Evolutionary conservation across 768 basidiomycete genomes (phyloP).

Genomic region (Leccinum uliginosum): DNA sequence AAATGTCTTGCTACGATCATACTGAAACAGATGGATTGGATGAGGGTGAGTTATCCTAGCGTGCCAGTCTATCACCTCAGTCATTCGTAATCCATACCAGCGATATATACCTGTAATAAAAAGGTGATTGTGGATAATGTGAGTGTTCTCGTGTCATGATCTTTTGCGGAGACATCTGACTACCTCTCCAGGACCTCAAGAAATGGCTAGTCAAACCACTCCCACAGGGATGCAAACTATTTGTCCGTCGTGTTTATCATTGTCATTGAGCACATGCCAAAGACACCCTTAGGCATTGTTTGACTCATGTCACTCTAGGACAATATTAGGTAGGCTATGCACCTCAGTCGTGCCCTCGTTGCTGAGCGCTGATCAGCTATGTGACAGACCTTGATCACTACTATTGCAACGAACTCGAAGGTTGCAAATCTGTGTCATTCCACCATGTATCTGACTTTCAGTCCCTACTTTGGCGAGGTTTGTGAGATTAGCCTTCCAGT

Average conservation of each 20-base stretch:
- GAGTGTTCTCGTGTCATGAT: constrained; percentile 14
- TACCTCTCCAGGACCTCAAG: constrained; percentile 17
- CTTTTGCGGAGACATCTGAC: constrained; percentile 32
- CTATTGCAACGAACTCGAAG: constrained; percentile 20
- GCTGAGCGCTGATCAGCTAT: background rate
- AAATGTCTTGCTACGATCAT: constrained; percentile 38
- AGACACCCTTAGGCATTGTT: constrained; percentile 19
- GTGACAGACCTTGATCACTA: constrained; percentile 25
- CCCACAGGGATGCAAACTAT: constrained; percentile 25
- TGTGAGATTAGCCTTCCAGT: background rate
- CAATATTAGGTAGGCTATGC: constrained; percentile 21
- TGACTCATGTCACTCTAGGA: constrained; percentile 29
- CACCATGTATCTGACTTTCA: background rate
- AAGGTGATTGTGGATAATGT: constrained; percentile 24
- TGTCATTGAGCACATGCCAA: background rate
- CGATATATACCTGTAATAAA: constrained; percentile 8
- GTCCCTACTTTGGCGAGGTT: constrained; percentile 9
- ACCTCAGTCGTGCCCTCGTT: background rate
- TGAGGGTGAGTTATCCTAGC: constrained; percentile 36
- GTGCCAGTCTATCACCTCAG: background rate
- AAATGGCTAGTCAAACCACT: constrained; percentile 23
- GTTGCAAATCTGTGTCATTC: background rate
- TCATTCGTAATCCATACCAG: constrained; percentile 6
- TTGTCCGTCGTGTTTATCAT: constrained; percentile 16
- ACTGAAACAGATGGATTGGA: constrained; percentile 50